A percentile compares a stretch with the other conserved stretches of the same genome.
These are phyloP conservation scores for Psidium friedrichsthalianum DNA, from an alignment of 345 rosid species.

Conservation along the genomic window DNA sequence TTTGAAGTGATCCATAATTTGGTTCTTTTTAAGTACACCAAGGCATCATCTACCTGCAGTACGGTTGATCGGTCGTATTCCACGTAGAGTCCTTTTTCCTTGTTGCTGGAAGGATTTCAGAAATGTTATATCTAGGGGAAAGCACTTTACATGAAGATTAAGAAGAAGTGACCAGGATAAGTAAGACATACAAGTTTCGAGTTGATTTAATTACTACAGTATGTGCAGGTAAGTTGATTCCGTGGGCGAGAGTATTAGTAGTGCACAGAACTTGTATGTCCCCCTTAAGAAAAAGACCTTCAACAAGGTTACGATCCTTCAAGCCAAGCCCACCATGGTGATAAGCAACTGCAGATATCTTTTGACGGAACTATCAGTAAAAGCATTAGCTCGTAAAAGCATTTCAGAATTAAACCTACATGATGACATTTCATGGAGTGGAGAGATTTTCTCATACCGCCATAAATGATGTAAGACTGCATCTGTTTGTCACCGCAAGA, in stretches of 20 bases:
- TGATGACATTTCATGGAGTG: not conserved
- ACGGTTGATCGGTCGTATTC: constrained; percentile 86
- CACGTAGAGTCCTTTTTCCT: constrained; percentile 89
- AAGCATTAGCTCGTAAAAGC: constrained; percentile 13
- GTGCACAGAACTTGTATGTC: constrained; percentile 86
- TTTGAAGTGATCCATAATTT: not conserved
- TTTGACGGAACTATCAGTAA: not conserved
- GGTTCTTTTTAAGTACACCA: not conserved
- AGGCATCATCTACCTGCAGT: constrained; percentile 50
- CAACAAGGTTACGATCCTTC: constrained; percentile 88
- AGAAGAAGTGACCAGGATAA: not conserved
- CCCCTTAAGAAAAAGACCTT: constrained; percentile 88
- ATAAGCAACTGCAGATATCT: constrained; percentile 62
- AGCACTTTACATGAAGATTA: not conserved
- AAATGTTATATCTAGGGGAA: constrained; percentile 3
- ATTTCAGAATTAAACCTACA: not conserved
- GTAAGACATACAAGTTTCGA: constrained; percentile 61
- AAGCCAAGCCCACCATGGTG: constrained; percentile 93
- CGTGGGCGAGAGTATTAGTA: constrained; percentile 97
- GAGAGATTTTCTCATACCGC: constrained; percentile 40
- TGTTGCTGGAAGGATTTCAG: constrained; percentile 47
- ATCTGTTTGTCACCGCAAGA: constrained; percentile 83
- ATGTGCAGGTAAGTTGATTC: constrained; percentile 96
- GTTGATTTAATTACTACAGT: constrained; percentile 93
- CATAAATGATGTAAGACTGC: constrained; percentile 85